A percentile compares a stretch with the other conserved stretches of the same genome.
Conservation (phyloP, 352 stramenopile species). For the Phytopythium vexans region DNA sequence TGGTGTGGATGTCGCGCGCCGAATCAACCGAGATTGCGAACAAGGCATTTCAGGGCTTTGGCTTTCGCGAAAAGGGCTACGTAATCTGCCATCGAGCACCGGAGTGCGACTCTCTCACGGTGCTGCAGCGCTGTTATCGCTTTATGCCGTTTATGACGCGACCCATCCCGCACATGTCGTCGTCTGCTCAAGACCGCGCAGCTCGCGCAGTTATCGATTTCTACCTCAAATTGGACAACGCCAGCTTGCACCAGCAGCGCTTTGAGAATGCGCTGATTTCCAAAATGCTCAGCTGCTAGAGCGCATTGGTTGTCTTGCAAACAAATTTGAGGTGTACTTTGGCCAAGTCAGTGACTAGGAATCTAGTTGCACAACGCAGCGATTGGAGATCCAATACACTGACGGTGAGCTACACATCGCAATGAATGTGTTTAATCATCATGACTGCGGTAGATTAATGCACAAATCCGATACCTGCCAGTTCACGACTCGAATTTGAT, state of each 20-base stretch:
- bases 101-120: background rate
- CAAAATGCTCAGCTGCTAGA: no score
- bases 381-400: no score
- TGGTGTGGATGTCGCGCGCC: slow-evolving; percentile 47
- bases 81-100: slow-evolving; percentile 25
- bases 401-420: no score
- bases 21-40: slow-evolving; percentile 47
- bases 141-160: background rate
- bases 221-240: slow-evolving; percentile 23
- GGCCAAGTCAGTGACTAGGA: no score
- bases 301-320: no score
- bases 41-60: slow-evolving; percentile 26
- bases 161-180: slow-evolving; percentile 12
- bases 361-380: no score
- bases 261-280: slow-evolving; percentile 28
- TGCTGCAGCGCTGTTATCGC: slow-evolving; percentile 1
- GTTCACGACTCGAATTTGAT: no score
- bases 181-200: slow-evolving; percentile 13
- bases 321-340: no score
- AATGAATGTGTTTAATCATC: background rate
- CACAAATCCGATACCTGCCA: no score
- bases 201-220: slow-evolving; percentile 31
- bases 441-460: no score
- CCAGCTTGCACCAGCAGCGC: slow-evolving; percentile 21
- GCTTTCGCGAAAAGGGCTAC: slow-evolving; percentile 56